Percentiles rank a stretch among this genome's conserved stretches.
These are phyloP conservation scores for Tetradesmus obliquus DNA, from an alignment of 139 green algal species.

Conservation along the genomic window DNA sequence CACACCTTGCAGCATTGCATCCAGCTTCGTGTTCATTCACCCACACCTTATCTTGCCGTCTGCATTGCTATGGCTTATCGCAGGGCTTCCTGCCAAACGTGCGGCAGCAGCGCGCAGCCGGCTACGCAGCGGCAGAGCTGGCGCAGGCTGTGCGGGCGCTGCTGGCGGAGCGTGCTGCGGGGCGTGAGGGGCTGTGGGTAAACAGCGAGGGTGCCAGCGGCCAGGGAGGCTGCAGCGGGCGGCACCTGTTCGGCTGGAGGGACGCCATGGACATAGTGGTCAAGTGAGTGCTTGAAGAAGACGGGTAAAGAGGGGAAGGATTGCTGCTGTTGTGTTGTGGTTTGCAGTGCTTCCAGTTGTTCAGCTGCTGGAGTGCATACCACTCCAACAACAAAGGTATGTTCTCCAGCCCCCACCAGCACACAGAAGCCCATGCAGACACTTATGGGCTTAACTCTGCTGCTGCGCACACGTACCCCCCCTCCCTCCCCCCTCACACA, in stretches of 20 bases:
- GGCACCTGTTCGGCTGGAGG: conserved; percentile 86
- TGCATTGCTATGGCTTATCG: not conserved
- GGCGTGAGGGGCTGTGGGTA: conserved; percentile 39
- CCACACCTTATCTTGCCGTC: not conserved
- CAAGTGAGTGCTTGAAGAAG: conserved; percentile 61
- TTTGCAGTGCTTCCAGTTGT: not conserved
- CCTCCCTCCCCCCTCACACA: too few species aligned
- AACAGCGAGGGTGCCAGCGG: conserved; percentile 62
- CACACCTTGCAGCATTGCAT: too few species aligned
- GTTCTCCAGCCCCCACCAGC: too few species aligned
- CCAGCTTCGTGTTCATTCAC: not conserved
- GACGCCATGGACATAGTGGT: conserved; percentile 94
- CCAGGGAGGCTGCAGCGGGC: conserved; percentile 49
- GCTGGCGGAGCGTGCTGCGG: conserved; percentile 54
- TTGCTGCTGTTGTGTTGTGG: not conserved
- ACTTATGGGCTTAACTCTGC: too few species aligned
- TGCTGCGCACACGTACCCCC: too few species aligned
- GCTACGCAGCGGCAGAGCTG: conserved; percentile 83
- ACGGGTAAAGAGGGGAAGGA: not conserved
- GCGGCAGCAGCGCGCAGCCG: conserved; percentile 85
- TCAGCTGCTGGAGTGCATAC: not conserved
- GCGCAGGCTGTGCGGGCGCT: conserved; percentile 75
- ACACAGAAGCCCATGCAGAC: too few species aligned
- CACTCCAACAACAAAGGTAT: not conserved
- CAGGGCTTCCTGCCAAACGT: conserved; percentile 85